A percentile compares a stretch with the other conserved stretches of the same genome.
Evolutionary conservation across 75 land plant species (phyloP).

Genomic region (Cunninghamia lanceolata): DNA sequence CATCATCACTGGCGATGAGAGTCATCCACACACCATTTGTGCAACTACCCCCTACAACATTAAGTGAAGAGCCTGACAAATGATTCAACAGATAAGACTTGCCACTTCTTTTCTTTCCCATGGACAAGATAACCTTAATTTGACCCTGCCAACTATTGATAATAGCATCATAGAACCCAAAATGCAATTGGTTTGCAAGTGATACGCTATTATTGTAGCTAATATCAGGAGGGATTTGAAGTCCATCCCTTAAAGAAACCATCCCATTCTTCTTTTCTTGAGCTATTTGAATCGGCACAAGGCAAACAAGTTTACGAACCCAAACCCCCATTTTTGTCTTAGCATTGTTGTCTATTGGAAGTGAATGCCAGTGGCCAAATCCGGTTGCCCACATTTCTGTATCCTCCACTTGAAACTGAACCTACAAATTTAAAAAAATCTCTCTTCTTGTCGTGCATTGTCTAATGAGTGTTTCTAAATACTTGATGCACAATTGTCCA

Average conservation of each 20-base stretch:
- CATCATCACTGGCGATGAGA: no score
- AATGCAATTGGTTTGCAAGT: conserved; percentile 17
- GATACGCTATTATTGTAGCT: conserved; percentile 24
- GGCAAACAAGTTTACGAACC: conserved; percentile 25
- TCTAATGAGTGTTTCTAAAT: not conserved
- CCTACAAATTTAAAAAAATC: no score
- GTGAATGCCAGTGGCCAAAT: no score
- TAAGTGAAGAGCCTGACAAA: conserved; percentile 23
- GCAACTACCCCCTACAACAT: conserved; percentile 40
- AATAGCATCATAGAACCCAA: conserved; percentile 30
- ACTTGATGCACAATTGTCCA: no score
- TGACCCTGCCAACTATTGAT: conserved; percentile 21
- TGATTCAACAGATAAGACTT: no score
- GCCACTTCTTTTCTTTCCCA: no score
- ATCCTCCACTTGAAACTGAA: no score
- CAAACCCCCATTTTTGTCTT: conserved; percentile 13
- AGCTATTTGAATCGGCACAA: conserved; percentile 37
- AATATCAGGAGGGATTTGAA: conserved; percentile 24
- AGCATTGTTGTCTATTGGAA: conserved; percentile 7
- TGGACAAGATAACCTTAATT: conserved; percentile 36
- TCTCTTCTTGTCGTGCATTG: conserved; percentile 12
- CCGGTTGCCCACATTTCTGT: no score
- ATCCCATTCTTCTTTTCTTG: conserved; percentile 30
- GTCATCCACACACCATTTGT: no score
- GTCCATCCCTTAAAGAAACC: conserved; percentile 27